These are phyloP conservation scores for Kodamaea restingae DNA, from an alignment of 805 yeast species.

Conservation along the genomic window DNA sequence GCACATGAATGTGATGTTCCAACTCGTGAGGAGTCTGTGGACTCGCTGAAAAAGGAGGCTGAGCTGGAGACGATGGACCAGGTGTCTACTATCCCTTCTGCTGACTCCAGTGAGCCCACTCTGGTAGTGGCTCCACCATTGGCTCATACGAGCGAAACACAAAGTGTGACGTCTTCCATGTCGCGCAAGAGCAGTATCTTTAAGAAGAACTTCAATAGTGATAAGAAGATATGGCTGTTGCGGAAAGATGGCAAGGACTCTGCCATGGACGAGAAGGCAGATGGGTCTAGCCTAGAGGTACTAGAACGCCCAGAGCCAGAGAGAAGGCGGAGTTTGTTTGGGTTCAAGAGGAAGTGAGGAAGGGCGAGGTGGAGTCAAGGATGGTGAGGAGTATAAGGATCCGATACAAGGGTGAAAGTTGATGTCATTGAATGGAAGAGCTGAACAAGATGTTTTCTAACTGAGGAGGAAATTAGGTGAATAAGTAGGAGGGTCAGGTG, in stretches of 20 bases:
- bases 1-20: slow-evolving; percentile 17
- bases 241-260: too few relatives aligned
- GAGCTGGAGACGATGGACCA: slow-evolving; percentile 5
- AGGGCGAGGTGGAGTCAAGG: too few relatives aligned
- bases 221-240: slow-evolving; percentile 14
- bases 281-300: too few relatives aligned
- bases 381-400: too few relatives aligned
- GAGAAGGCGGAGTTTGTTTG: slow-evolving; percentile 29
- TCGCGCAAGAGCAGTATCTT: slow-evolving; percentile 16
- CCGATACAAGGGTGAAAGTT: too few relatives aligned
- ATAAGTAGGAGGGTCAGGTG: background rate
- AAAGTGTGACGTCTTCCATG: background rate
- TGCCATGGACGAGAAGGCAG: too few relatives aligned
- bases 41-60: slow-evolving; percentile 6
- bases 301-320: slow-evolving; percentile 3
- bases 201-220: slow-evolving; percentile 32
- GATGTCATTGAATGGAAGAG: too few relatives aligned
- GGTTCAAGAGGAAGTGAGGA: slow-evolving; percentile 27
- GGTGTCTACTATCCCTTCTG: slow-evolving; percentile 5
- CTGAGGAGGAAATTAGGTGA: background rate
- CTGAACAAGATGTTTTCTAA: too few relatives aligned
- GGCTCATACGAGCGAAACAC: background rate
- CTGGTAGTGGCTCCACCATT: background rate
- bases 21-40: background rate
- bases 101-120: background rate